Evolutionary conservation across 2,329 filamentous ascomycete genomes (phyloP).

Genomic region (Aureobasidium sp.): DNA sequence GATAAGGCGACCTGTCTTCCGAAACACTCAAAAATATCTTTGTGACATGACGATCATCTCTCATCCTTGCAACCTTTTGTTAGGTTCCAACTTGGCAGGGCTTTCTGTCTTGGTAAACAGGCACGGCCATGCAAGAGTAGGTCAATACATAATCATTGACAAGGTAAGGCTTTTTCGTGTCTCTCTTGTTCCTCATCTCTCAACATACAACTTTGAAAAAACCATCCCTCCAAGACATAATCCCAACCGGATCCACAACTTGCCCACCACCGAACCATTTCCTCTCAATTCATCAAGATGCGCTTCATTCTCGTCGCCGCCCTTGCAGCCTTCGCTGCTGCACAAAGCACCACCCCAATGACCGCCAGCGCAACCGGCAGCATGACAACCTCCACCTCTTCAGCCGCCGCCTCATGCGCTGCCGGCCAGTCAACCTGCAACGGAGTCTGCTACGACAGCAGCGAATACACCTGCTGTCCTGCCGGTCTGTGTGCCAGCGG

Average conservation of each 20-base stretch:
- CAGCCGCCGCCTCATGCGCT: slow-evolving; percentile 10
- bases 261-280: no score
- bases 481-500: slow-evolving; percentile 10
- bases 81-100: slow-evolving; percentile 10
- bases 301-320: slow-evolving; percentile 12
- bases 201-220: no score
- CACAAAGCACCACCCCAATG: slow-evolving; percentile 11
- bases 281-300: background rate
- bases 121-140: background rate
- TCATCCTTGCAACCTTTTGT: slow-evolving; percentile 1
- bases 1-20: slow-evolving; percentile 5
- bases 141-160: background rate
- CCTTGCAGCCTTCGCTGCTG: slow-evolving; percentile 4
- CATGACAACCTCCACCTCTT: slow-evolving; percentile 3
- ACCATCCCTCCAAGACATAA: background rate
- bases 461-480: slow-evolving; percentile 10
- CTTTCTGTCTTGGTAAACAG: background rate
- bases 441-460: slow-evolving; percentile 12
- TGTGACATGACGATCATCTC: slow-evolving; percentile 13
- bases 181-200: background rate
- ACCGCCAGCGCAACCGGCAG: slow-evolving; percentile 10
- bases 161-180: background rate
- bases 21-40: slow-evolving; percentile 1
- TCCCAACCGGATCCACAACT: background rate
- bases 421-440: slow-evolving; percentile 14